Base-by-base conservation (phyloP, 1,284 basidiomycete genomes). In the Cutaneotrichosporon arboriforme region DNA sequence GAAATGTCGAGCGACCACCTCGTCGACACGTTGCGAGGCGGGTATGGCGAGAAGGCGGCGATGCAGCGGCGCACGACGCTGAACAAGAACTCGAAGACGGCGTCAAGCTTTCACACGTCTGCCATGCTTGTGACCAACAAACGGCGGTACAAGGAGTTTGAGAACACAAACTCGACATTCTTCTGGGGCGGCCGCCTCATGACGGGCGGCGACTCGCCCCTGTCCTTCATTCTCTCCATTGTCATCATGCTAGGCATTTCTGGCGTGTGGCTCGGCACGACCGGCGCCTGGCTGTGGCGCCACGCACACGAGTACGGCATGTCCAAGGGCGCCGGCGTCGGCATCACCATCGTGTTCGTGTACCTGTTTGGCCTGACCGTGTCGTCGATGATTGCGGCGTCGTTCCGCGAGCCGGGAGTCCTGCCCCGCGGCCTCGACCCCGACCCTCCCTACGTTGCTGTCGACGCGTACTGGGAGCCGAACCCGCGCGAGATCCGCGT, bases 261-360 rank as follows among this genome's bases (percentile, higher is more conserved):
- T 2, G 88, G 85, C 0, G 73, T 85, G 8, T 96, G 87, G 87
- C 82, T 93, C 62, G 86, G 84, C 4, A 87, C 86, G 20, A 91
- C 89, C 4, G 85, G 85, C 55, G 84, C 86, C 18, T 91, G 87
- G 83, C 85, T 90, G 81, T 93, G 90, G 88, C 72, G 75, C 31
- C 79, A 89, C 65, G 79, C 84, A 60, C 83, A 83, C 57, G 84
- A 82, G 4, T 87, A 85, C n/a, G 82, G 89, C 13, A 82, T 87
- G 3, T 78, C 77, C n/a, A 76, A 86, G 22, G 84, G 84, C 37
- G 84, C 82, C 17, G 94, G 94, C 66, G 79, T 91, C 73, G 83
- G 83, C 18, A 77, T 88, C 52, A 74, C 91, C 55, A 84, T 87
- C 20, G 76, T 93, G 13, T 77, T 77, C 52, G 64, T 70, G 63